Percentiles rank a stretch among this genome's conserved stretches.
phyloP scores from a whole-genome alignment of 257 asterid species.

The Salvia rosmarinus region DNA sequence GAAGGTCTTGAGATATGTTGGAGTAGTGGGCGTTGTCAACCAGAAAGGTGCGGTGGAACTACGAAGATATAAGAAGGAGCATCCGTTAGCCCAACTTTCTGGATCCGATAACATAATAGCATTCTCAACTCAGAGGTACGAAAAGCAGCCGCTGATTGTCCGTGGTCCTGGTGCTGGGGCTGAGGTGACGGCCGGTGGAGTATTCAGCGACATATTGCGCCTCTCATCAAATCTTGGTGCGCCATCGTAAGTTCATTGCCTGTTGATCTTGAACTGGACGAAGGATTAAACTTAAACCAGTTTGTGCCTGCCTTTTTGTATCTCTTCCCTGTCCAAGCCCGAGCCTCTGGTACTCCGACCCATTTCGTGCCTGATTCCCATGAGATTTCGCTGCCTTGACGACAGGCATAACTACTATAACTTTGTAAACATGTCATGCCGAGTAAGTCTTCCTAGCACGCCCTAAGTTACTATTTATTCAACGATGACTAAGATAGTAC shows the following conservation, averaged over 20 bases:
- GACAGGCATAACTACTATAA: constrained; percentile 31
- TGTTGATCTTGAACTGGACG: not conserved
- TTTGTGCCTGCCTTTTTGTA: constrained; percentile 8
- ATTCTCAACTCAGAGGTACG: constrained; percentile 90
- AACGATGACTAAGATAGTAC: not conserved
- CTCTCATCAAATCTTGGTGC: constrained; percentile 98
- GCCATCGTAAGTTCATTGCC: constrained; percentile 58
- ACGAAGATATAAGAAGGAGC: constrained; percentile 74
- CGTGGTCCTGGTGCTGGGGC: constrained; percentile 99
- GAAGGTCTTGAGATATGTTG: constrained; percentile 95
- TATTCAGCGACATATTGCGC: constrained; percentile 89
- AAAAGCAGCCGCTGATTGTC: constrained; percentile 79
- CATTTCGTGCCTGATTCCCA: constrained; percentile 10
- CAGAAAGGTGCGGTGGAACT: constrained; percentile 80
- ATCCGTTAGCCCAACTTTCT: constrained; percentile 93
- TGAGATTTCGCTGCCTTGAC: constrained; percentile 40
- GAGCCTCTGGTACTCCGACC: not conserved
- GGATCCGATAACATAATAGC: constrained; percentile 98
- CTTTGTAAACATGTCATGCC: constrained; percentile 14
- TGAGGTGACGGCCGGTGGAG: constrained; percentile 97
- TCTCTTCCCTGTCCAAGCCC: constrained; percentile 26
- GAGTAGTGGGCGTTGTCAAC: constrained; percentile 87
- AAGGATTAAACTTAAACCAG: constrained; percentile 19
- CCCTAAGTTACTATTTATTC: not conserved
- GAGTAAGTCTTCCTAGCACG: not conserved